Evolutionary conservation across 768 basidiomycete genomes (phyloP), one percentile per base, ranked within the genome.

Genomic region (Auriscalpium vulgare): DNA sequence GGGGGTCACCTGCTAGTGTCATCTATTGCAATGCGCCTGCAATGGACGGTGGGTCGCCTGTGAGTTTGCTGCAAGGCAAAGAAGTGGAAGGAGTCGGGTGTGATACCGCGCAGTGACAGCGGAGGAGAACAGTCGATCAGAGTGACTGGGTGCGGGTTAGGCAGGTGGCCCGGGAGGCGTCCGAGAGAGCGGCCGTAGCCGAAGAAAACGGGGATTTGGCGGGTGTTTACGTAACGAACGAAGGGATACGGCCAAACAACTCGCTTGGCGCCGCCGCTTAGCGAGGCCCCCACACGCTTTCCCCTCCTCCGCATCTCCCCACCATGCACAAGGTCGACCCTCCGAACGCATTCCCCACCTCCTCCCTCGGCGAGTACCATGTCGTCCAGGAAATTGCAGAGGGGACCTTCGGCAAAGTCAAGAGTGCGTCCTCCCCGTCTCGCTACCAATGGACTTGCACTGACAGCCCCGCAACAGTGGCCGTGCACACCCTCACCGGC

Each of bases 361-460:
- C 85, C 14, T 87, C 86, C 74, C 83, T 97, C 36, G 94, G 95
- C 47, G 89, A 95, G 74, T 97, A 97, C 72, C 88, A 82, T 44
- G 83, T 98, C 56, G 81, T 87, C 54, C 72, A 82, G 56, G 93
- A 95, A 61, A 88, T 97, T 57, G 95, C 95, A 17, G 93, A 95
- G 61, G 97, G 97, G 3, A 95, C 92, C 10, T 99, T 98, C 75
- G 97, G 95, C 54, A 97, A 97, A 74, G 97, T 99, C 69, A 98
- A 97, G 79, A 91, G 95, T 97, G 71, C 70, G 92, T 83, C 23
- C 36, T 2, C 29, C 21, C 56, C 50, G 23, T 19, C 16, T 37
- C 35, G 29, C 47, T 29, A 40, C 49, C 45, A 21, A n/a, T 47
- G 35, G 50, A 47, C 38, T n/a, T 29, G 40, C 10, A 13, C 45